Evolutionary conservation across 2,329 filamentous ascomycete species (phyloP).

Genomic region (Cladosporium sphaerospermum): DNA sequence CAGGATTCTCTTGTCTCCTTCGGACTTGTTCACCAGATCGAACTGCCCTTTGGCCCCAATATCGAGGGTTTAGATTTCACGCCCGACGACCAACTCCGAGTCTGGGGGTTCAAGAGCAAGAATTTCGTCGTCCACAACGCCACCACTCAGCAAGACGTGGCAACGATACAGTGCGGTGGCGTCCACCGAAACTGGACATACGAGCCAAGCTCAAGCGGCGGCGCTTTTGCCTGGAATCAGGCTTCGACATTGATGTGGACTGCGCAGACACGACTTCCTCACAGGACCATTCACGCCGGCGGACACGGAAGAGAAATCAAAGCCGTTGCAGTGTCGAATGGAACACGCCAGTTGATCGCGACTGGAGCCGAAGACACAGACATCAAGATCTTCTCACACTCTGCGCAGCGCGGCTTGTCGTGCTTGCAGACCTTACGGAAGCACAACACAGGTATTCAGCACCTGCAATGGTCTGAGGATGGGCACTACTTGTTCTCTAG

Average conservation of each 20-base stretch:
- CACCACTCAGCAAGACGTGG: conserved; percentile 60
- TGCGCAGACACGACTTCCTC: conserved; percentile 15
- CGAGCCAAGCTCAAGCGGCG: conserved; percentile 32
- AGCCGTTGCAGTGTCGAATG: conserved; percentile 44
- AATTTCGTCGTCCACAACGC: conserved; percentile 79
- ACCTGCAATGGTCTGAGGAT: conserved; percentile 64
- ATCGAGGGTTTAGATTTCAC: conserved; percentile 66
- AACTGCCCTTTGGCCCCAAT: conserved; percentile 65
- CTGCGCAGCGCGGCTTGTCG: conserved; percentile 24
- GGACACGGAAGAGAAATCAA: conserved; percentile 86
- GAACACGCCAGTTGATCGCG: conserved; percentile 44
- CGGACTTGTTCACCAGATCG: conserved; percentile 59
- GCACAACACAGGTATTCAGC: conserved; percentile 79
- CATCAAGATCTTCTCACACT: conserved; percentile 64
- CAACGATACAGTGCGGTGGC: conserved; percentile 74
- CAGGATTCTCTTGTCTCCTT: conserved; percentile 32
- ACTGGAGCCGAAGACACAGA: conserved; percentile 66
- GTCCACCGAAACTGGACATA: conserved; percentile 72
- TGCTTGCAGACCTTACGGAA: conserved; percentile 63
- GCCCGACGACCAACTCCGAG: conserved; percentile 51
- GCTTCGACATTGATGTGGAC: conserved; percentile 32
- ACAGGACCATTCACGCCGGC: conserved; percentile 54
- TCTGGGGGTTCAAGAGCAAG: conserved; percentile 76
- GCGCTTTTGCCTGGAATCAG: conserved; percentile 69
- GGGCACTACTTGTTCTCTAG: conserved; percentile 74